A percentile compares a stretch with the other conserved stretches of the same genome.
Evolutionary conservation across 2,329 filamentous ascomycete genomes (phyloP).

Genomic region (Fusarium sublunatum): DNA sequence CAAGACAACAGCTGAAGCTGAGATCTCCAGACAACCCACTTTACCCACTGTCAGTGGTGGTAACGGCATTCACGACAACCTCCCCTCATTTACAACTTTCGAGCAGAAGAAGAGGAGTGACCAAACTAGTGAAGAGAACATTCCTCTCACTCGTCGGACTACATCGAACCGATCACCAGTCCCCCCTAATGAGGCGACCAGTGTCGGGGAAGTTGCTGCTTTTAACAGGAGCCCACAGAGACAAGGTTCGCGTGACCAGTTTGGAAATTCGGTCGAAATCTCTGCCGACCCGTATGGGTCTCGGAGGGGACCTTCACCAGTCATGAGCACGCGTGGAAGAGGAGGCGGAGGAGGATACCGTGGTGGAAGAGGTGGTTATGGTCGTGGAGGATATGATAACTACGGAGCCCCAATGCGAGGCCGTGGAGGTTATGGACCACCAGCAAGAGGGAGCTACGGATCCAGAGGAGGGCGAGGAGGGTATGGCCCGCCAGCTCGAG

Average conservation of each 20-base stretch:
- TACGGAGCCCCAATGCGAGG: constrained; percentile 57
- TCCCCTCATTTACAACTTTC: constrained; percentile 71
- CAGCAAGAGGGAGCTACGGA: constrained; percentile 57
- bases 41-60: constrained; percentile 68
- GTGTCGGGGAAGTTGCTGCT: constrained; percentile 49
- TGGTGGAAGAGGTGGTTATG: constrained; percentile 59
- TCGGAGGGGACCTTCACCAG: constrained; percentile 60
- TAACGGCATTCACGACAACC: constrained; percentile 61
- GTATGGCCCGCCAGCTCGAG: constrained; percentile 49
- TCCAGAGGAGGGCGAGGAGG: constrained; percentile 53
- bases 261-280: constrained; percentile 68
- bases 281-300: constrained; percentile 59
- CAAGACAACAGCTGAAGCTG: constrained; percentile 56
- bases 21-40: constrained; percentile 64
- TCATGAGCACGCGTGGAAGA: constrained; percentile 65
- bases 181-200: constrained; percentile 55
- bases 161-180: constrained; percentile 68
- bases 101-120: constrained; percentile 73
- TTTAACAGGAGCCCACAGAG: constrained; percentile 51
- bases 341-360: constrained; percentile 61
- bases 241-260: constrained; percentile 68
- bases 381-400: constrained; percentile 63
- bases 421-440: constrained; percentile 58
- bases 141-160: constrained; percentile 75
- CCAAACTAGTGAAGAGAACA: constrained; percentile 73